phyloP scores from a whole-genome alignment of 2,329 filamentous ascomycete genomes.

The Hypocreales sp. region DNA sequence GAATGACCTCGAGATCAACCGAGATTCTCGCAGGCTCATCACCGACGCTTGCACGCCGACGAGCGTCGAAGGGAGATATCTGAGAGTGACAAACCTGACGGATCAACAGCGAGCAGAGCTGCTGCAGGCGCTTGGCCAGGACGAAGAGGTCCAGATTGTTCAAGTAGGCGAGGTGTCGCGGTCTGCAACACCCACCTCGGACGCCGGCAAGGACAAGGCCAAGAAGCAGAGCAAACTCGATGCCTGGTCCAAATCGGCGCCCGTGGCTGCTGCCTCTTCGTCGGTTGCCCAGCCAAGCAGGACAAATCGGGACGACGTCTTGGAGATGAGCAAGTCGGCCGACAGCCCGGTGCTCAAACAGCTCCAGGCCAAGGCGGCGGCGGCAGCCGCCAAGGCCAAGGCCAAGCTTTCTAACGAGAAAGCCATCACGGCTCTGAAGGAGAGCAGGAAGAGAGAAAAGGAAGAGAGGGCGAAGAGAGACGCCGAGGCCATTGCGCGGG shows the following conservation, averaged over 20 bases:
- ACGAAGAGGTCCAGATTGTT: conserved; percentile 36
- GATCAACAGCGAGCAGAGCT: conserved; percentile 76
- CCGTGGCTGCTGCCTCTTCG: too few species aligned
- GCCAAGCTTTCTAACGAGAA: conserved; percentile 18
- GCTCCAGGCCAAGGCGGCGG: conserved; percentile 14
- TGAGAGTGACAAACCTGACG: conserved; percentile 64
- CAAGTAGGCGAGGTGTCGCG: conserved; percentile 18
- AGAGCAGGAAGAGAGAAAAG: conserved; percentile 58
- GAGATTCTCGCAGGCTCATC: conserved; percentile 43
- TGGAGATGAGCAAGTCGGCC: conserved; percentile 28
- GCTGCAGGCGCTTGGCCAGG: conserved; percentile 43
- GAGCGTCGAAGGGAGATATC: conserved; percentile 33
- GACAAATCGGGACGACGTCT: conserved; percentile 29
- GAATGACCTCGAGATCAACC: conserved; percentile 54
- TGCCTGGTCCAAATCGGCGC: conserved; percentile 39
- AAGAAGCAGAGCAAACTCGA: conserved; percentile 48
- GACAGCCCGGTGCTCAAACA: conserved; percentile 32
- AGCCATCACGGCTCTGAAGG: conserved; percentile 37
- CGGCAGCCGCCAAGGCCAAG: conserved; percentile 8
- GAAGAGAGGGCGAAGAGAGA: conserved; percentile 62
- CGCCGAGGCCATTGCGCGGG: conserved; percentile 53
- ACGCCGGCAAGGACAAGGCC: conserved; percentile 15
- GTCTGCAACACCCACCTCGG: conserved; percentile 6
- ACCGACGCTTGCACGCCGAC: conserved; percentile 48
- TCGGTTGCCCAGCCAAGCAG: conserved; percentile 11